Conservation (phyloP, 495 filamentous ascomycete genomes). For the Trichocladium antarcticum region DNA sequence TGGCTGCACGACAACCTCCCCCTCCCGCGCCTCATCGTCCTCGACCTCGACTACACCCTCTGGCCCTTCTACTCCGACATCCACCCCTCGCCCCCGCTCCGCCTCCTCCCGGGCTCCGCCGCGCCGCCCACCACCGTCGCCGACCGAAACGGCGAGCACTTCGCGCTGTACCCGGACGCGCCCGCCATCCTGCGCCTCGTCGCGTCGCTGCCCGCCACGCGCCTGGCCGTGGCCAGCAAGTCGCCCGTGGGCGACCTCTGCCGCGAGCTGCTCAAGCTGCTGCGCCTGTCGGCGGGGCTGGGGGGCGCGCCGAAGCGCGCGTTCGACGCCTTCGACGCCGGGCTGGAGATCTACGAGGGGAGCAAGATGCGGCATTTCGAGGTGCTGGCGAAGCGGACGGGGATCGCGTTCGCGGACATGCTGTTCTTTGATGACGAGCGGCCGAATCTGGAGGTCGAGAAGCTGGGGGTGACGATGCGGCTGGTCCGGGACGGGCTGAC, state of each 20-base stretch:
- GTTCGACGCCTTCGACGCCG: constrained; percentile 68
- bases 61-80: constrained; percentile 98
- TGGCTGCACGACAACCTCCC: constrained; percentile 61
- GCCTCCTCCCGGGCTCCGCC: constrained; percentile 40
- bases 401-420: constrained; percentile 68
- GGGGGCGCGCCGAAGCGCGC: constrained; percentile 35
- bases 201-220: constrained; percentile 36
- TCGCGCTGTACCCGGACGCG: constrained; percentile 72
- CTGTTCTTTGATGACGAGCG: constrained; percentile 94
- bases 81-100: constrained; percentile 73
- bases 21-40: constrained; percentile 75
- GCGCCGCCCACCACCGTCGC: constrained; percentile 35
- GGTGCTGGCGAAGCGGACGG: constrained; percentile 53
- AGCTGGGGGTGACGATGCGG: constrained; percentile 70
- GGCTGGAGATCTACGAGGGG: constrained; percentile 77
- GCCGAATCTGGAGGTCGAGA: constrained; percentile 77
- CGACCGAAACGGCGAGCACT: constrained; percentile 62
- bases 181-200: constrained; percentile 58
- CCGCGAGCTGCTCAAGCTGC: constrained; percentile 62
- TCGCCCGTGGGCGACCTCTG: constrained; percentile 73
- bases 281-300: constrained; percentile 42
- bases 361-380: constrained; percentile 80
- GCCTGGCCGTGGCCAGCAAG: constrained; percentile 68
- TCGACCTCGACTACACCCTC: constrained; percentile 94
- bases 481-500: constrained; percentile 66